Evolutionary conservation across 2,329 filamentous ascomycete species (phyloP).

Genomic region (Fusarium concolor): DNA sequence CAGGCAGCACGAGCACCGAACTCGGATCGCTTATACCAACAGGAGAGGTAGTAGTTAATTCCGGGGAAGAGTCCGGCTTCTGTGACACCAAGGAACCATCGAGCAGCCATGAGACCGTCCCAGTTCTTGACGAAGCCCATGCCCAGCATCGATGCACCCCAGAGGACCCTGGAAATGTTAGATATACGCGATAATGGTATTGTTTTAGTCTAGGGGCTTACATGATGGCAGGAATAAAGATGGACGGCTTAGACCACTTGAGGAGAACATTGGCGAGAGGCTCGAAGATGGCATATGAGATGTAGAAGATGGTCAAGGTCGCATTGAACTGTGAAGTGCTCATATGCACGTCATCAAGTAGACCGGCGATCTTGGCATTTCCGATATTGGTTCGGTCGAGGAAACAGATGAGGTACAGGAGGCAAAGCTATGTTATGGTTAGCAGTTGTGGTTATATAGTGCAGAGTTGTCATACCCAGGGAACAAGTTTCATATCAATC

Average conservation of each 20-base stretch:
- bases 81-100: conserved; percentile 77
- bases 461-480: conserved; percentile 58
- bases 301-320: conserved; percentile 85
- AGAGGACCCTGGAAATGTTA: conserved; percentile 61
- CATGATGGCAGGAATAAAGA: conserved; percentile 89
- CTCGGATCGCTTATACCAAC: conserved; percentile 85
- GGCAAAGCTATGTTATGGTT: conserved; percentile 62
- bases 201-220: conserved; percentile 52
- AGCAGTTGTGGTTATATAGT: background rate
- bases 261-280: conserved; percentile 82
- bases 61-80: conserved; percentile 83
- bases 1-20: conserved; percentile 84
- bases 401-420: conserved; percentile 81
- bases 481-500: conserved; percentile 70
- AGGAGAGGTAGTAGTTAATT: conserved; percentile 83
- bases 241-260: conserved; percentile 78
- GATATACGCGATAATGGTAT: background rate
- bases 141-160: conserved; percentile 76
- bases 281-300: conserved; percentile 85
- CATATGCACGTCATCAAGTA: conserved; percentile 70
- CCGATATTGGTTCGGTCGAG: conserved; percentile 84
- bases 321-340: conserved; percentile 76
- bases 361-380: conserved; percentile 70
- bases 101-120: conserved; percentile 72
- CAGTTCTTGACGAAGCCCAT: conserved; percentile 76